Base-by-base conservation (phyloP, 331 rosid species). In the Quercus lobata region DNA sequence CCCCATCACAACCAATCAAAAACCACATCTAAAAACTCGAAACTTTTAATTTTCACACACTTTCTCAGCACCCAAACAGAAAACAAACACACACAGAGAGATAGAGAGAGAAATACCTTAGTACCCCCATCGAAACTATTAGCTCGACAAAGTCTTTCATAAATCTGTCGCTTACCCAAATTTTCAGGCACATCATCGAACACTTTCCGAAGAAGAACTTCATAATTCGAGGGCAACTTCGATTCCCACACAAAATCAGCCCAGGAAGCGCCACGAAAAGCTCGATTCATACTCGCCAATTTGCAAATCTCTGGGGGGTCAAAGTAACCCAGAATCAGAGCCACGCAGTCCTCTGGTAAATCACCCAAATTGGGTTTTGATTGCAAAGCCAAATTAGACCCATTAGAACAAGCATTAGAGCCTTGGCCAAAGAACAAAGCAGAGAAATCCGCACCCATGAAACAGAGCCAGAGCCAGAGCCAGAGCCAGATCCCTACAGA, bases 181-280 rank as follows among this genome's bases (percentile, higher is more conserved):
- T 74, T 69, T 19, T 34, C 70, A 7, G 83, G 81, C 18, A 83
- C 83, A 80, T 78, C 88, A 8, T 88, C 70, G 62, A 91, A 82
- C 27, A 95, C 80, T 30, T 80, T 76, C 1, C 60, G 73, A 7
- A 87, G 44, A 32, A 95, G 81, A 56, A 66, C 30, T 19, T 69
- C 41, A 76, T 86, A 95, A 84, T 95, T 95, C 1, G 87, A 29
- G 0, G 98, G 99, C 24, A 95, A 81, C 78, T 95, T 95, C 6
- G 97, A 90, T 41, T 95, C 96, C 98, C 97, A 95, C 41, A 95
- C 90, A 52, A 91, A 92, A 88, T 92, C 97, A 0, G 99, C 96
- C 85, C 84, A 83, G 2, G 99, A 90, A 69, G 97, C 99, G 1
- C 86, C 89, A 1, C 92, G 97, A 57, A 95, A 95, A 22, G 97